phyloP scores from a whole-genome alignment of 192 early-diverging fungal genomes.

The Phlyctochytrium planicorne region DNA sequence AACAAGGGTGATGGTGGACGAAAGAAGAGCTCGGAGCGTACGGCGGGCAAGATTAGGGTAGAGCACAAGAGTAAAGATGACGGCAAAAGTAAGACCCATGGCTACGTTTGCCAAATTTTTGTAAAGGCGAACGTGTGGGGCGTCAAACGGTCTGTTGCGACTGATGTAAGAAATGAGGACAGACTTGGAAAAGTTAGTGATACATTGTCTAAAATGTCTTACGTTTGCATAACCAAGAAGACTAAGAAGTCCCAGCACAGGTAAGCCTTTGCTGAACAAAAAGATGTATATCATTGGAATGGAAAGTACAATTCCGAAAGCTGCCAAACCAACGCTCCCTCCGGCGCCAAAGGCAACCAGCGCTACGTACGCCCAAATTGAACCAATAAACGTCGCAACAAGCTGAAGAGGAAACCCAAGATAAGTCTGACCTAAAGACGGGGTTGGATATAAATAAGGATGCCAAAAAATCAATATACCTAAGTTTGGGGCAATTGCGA shows the following conservation, averaged over 20 bases:
- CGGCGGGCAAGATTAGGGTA: constrained; percentile 22
- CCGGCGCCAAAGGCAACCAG: constrained; percentile 6
- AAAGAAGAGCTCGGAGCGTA: constrained; percentile 7
- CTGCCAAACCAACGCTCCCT: background rate
- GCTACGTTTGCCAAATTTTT: constrained; percentile 9
- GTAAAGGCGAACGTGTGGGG: constrained; percentile 12
- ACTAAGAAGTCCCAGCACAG: constrained; percentile 14
- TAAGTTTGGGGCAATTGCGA: constrained; percentile 19
- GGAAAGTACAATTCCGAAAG: constrained; percentile 8
- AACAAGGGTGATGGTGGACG: constrained; percentile 7
- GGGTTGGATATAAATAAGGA: background rate
- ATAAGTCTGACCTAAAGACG: constrained; percentile 24
- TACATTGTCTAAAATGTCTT: background rate
- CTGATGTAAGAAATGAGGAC: constrained; percentile 11
- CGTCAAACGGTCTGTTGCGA: constrained; percentile 12
- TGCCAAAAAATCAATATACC: constrained; percentile 10
- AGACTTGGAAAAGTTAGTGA: background rate
- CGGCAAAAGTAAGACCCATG: constrained; percentile 9
- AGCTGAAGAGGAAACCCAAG: constrained; percentile 22
- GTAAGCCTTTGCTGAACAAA: background rate
- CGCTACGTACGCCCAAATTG: constrained; percentile 6
- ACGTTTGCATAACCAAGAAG: constrained; percentile 20
- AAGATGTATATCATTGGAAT: constrained; percentile 15
- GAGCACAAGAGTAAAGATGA: constrained; percentile 16
- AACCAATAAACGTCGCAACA: constrained; percentile 13